Evolutionary conservation across 2,329 filamentous ascomycete species (phyloP), one percentile per base, ranked within the genome.

Genomic region (Sclerotinia sclerotiorum): DNA sequence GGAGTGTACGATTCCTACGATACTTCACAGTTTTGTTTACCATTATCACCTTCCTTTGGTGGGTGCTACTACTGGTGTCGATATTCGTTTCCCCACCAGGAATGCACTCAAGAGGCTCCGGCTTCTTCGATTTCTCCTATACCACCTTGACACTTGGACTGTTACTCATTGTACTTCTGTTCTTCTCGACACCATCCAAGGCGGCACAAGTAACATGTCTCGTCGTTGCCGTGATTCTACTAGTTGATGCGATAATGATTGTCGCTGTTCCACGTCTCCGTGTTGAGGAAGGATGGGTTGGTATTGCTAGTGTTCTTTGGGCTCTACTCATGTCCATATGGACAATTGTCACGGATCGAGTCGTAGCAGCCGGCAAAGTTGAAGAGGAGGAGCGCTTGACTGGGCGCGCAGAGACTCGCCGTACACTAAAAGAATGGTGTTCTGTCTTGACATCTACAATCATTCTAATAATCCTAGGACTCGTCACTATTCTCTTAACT

Each of bases 381-480:
- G 93, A 97, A 75, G 95, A 98, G 78, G 95, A 99, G 78, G 90
- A 97, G 78, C 88, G 95, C 35, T 82, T 98, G 27, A 98, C 94
- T 0, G 95, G 95, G 15, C 90, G 94, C 19, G 87, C 90, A 42
- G 94, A 99, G 81, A 93, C 90, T 15, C 87, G 94, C 32, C 88
- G 94, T 39, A 91, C 93, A 0, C 79, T 97, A 6, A 81, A 85
- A 54, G 93, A 98, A 81, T 98, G 95, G 94, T 80, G 88, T 6
- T 90, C 89, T 55, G 92, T 99, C 19, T 81, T 96, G 3, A 76
- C 89, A 4, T 90, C 93, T 35, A 93, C 90, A 1, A 80, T 93
- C 58, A 84, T 91, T 52, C 86, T 96, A 76, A 80, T 86, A 27
- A 74, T 92, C 70, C 88, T 95, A 76, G 86, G 88, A 32, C 74